phyloP scores from a whole-genome alignment of 139 green algal genomes.

The Chara braunii region DNA sequence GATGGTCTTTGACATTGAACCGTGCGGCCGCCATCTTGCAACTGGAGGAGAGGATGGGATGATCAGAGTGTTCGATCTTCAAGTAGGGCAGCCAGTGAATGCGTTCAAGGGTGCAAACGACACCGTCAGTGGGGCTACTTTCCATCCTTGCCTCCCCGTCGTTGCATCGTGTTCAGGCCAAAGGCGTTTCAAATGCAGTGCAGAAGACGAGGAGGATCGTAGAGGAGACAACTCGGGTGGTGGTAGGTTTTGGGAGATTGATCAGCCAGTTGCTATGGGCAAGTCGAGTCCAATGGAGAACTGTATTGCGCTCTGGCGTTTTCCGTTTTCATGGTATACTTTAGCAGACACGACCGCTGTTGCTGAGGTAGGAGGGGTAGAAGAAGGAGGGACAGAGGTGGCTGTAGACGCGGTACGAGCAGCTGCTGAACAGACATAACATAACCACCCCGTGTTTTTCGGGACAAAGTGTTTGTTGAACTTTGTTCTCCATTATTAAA shows the following conservation, averaged over 20 bases:
- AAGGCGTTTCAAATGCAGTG: slow-evolving; percentile 1
- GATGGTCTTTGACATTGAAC: slow-evolving; percentile 86
- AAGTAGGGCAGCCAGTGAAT: neutral
- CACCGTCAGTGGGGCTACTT: slow-evolving; percentile 68
- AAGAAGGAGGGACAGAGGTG: neutral
- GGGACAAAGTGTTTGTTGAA: too few relatives aligned
- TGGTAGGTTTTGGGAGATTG: neutral
- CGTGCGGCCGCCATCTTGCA: slow-evolving; percentile 67
- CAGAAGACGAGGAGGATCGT: slow-evolving; percentile 3
- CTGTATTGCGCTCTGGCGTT: neutral
- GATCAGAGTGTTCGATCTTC: neutral
- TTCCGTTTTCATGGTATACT: neutral
- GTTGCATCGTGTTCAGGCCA: slow-evolving; percentile 61
- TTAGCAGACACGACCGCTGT: neutral
- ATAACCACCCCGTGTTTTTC: too few relatives aligned
- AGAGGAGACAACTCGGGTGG: neutral
- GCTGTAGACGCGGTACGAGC: neutral
- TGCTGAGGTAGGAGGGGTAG: neutral
- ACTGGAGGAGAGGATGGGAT: slow-evolving; percentile 49
- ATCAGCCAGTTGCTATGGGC: neutral
- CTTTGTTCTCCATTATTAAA: too few relatives aligned
- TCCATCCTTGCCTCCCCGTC: slow-evolving; percentile 65
- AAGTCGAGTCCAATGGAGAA: neutral
- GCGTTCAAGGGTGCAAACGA: slow-evolving; percentile 43
- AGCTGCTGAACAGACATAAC: too few relatives aligned